phyloP scores from a whole-genome alignment of 208 protist genomes.

The Crithidia sp. region DNA sequence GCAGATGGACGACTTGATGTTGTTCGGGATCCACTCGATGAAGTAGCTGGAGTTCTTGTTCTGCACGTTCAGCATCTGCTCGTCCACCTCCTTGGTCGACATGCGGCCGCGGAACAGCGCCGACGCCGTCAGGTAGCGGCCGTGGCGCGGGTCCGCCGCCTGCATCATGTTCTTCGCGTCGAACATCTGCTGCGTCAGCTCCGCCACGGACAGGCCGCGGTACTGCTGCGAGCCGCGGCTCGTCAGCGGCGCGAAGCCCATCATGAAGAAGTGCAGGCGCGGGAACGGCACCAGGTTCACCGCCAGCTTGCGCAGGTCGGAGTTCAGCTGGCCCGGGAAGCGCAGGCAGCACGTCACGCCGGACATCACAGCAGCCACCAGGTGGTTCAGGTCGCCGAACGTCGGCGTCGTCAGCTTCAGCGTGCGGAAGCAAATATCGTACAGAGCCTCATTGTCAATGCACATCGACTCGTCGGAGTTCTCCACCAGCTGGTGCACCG shows the following conservation, averaged over 20 bases:
- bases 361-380: conserved; percentile 95
- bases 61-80: no score
- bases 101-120: conserved; percentile 94
- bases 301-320: conserved; percentile 96
- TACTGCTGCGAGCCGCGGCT: conserved; percentile 87
- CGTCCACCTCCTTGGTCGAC: conserved; percentile 83
- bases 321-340: conserved; percentile 98
- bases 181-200: conserved; percentile 97
- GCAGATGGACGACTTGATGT: no score
- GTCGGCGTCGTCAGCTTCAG: conserved; percentile 97
- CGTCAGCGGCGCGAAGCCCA: conserved; percentile 96
- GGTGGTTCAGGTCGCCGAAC: conserved; percentile 97
- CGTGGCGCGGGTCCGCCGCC: conserved; percentile 52
- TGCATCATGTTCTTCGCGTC: conserved; percentile 99
- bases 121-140: conserved; percentile 77
- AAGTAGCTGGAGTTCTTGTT: no score
- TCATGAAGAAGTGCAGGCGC: conserved; percentile 99
- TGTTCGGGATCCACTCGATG: no score
- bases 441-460: conserved; percentile 99
- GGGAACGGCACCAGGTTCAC: conserved; percentile 99
- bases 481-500: conserved; percentile 98
- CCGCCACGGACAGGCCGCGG: conserved; percentile 66
- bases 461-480: conserved; percentile 97
- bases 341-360: conserved; percentile 96
- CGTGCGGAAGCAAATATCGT: conserved; percentile 98